phyloP scores from a whole-genome alignment of 768 basidiomycete species.

The Postia placenta region DNA sequence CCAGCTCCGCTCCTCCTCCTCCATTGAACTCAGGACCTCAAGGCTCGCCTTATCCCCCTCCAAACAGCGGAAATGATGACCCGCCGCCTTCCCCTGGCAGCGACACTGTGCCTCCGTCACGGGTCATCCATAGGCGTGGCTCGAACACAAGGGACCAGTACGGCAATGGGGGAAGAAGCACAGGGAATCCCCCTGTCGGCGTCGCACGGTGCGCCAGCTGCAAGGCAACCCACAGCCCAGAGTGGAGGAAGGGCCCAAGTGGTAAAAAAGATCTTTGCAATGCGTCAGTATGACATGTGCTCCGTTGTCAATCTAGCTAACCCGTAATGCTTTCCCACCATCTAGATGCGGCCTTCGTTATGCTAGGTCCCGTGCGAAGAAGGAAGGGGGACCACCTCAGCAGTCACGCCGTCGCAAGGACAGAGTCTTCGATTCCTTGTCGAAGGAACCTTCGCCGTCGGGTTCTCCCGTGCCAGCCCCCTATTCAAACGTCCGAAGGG shows the following conservation, averaged over 20 bases:
- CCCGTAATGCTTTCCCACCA: constrained; percentile 12
- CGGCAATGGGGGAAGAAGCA: constrained; percentile 37
- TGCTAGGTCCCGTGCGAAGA: constrained; percentile 85
- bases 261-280: constrained; percentile 91
- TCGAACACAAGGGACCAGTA: constrained; percentile 45
- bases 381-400: constrained; percentile 56
- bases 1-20: constrained; percentile 18
- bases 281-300: constrained; percentile 54
- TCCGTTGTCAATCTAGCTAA: constrained; percentile 10
- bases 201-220: constrained; percentile 74
- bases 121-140: constrained; percentile 36
- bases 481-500: constrained; percentile 41
- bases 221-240: constrained; percentile 75
- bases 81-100: constrained; percentile 20
- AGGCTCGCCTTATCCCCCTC: constrained; percentile 4
- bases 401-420: constrained; percentile 61
- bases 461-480: constrained; percentile 35
- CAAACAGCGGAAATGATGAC: constrained; percentile 10
- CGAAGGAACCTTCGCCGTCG: constrained; percentile 22
- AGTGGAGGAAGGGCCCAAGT: constrained; percentile 89
- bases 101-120: constrained; percentile 40
- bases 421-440: constrained; percentile 32
- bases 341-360: constrained; percentile 77
- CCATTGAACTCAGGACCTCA: constrained; percentile 9
- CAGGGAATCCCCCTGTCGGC: constrained; percentile 67